Base-by-base conservation (phyloP, 2,329 filamentous ascomycete genomes). In the Elsinoe fawcettii region DNA sequence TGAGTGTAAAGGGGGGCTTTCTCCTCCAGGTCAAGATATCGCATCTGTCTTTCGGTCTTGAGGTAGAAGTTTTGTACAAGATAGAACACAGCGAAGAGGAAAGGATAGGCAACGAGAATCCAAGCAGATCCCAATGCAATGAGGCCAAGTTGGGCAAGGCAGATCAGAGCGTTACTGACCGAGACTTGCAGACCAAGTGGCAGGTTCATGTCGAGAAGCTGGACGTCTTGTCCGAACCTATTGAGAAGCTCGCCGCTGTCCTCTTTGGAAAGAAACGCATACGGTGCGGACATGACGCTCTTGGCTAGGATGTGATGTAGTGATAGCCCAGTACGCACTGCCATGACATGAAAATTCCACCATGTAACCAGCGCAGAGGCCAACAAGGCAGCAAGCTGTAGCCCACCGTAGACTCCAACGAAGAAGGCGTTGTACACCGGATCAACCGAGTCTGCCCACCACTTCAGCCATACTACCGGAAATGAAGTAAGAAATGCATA, bases 1-100 rank as follows among this genome's bases (percentile, higher is more conserved):
- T 80, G 75, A 0, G 76, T 75, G 1, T 76, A 77, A 0, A 81
- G 68, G 0, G 77, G 75, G 0, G 73, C 71, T 58, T 77, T 75
- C 22, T 73, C 69, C 63, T 81, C 79, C 0, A 81, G 69, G 62
- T 82, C 80, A 6, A 81, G 67, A 25, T 79, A 72, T 51, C 80
- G 73, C 5, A 79, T 63, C 59, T 77, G 75, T 1, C 76, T 70
- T 5, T 74, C 75, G 6, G 75, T 77, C 12, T 70, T 72, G 2
- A 78, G 70, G 59, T 79, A 79, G 63, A 73, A 71, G 51, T 65
- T 70, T 58, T 78, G 75, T 5, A 78, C 68, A 46, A 67, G 55
- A 58, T 71, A 77, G 18, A 77, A 62, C 2, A 64, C 64, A 1
- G 65, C 58, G 7, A 70, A 58, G 1, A 75, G 63, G 18, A 74